These are phyloP conservation scores for Cytospora leucostoma DNA, from an alignment of 2,329 filamentous ascomycete species.

Conservation along the genomic window DNA sequence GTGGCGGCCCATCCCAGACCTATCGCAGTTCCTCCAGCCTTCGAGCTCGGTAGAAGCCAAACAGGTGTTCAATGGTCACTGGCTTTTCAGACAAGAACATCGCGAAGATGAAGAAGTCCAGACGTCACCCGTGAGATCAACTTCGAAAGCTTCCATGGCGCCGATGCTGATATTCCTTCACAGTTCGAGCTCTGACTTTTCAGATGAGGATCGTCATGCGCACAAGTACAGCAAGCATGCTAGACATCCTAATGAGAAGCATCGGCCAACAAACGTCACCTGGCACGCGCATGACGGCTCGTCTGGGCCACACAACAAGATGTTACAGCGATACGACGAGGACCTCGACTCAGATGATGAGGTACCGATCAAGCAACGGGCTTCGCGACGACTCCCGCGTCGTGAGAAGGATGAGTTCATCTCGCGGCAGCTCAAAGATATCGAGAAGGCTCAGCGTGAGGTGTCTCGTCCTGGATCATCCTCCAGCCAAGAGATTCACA, in stretches of 20 bases:
- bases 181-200: conserved; percentile 16
- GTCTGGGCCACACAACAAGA: not conserved
- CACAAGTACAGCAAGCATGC: conserved; percentile 18
- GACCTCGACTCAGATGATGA: conserved; percentile 21
- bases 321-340: conserved; percentile 1
- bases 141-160: not conserved
- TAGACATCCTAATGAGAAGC: not conserved
- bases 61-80: not conserved
- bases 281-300: not conserved
- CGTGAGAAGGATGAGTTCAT: conserved; percentile 1
- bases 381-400: conserved; percentile 2
- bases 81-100: not conserved
- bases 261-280: not conserved
- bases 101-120: conserved; percentile 10
- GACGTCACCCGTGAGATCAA: conserved; percentile 6
- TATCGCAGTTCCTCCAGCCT: not conserved
- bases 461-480: conserved; percentile 17
- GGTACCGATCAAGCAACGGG: not conserved
- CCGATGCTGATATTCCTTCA: not conserved
- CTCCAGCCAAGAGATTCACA: conserved; percentile 20
- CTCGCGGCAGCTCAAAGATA: conserved; percentile 12
- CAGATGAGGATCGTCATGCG: conserved; percentile 14
- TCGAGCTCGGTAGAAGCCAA: not conserved
- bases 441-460: conserved; percentile 20
- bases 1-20: not conserved